Percentiles rank a stretch among this genome's conserved stretches.
Evolutionary conservation across 306 rosid species (phyloP).

Genomic region (Quillaja saponaria): DNA sequence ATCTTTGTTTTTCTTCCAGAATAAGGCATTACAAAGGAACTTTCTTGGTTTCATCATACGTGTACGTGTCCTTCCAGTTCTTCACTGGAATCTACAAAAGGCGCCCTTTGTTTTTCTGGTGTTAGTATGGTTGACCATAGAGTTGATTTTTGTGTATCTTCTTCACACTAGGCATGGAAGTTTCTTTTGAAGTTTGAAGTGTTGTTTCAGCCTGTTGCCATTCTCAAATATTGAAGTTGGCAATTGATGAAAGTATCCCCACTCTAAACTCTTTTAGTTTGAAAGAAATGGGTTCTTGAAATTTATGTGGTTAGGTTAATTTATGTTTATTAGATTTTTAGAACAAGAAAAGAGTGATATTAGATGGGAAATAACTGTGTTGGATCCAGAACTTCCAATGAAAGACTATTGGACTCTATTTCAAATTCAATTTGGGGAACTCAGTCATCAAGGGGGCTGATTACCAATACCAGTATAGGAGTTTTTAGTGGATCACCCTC

Average conservation of each 20-base stretch:
- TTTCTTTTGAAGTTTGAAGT: background rate
- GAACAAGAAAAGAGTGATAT: constrained; percentile 8
- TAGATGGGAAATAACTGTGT: constrained; percentile 88
- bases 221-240: too few relatives aligned
- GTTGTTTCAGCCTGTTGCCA: too few relatives aligned
- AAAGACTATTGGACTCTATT: constrained; percentile 31
- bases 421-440: constrained; percentile 51
- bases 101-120: background rate
- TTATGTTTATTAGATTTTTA: background rate
- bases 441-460: constrained; percentile 25
- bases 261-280: too few relatives aligned
- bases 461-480: constrained; percentile 8
- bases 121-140: background rate
- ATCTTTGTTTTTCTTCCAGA: background rate
- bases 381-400: constrained; percentile 41
- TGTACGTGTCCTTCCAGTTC: background rate
- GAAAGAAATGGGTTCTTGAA: constrained; percentile 3
- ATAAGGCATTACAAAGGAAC: background rate
- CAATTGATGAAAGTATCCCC: too few relatives aligned
- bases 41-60: background rate
- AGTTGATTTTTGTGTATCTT: background rate
- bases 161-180: background rate
- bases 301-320: background rate
- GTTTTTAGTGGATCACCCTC: constrained; percentile 6
- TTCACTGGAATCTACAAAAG: background rate